Evolutionary conservation across 306 rosid species (phyloP).

Genomic region (Betula pendula): DNA sequence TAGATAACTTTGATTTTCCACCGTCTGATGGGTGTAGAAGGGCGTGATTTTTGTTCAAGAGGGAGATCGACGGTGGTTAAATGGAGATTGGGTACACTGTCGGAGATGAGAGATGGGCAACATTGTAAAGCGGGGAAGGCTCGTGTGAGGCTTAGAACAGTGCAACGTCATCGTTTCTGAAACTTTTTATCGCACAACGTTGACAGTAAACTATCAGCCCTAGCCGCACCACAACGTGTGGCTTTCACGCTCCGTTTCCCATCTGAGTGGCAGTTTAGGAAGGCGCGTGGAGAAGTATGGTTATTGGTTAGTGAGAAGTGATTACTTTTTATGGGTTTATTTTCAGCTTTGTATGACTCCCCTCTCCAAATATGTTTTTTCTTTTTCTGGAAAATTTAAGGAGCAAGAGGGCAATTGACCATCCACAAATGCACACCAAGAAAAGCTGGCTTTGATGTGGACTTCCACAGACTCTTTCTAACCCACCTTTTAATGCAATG

Average conservation of each 20-base stretch:
- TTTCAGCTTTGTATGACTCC: neutral
- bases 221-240: neutral
- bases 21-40: neutral
- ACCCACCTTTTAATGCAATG: neutral
- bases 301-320: neutral
- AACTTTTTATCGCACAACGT: neutral
- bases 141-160: slow-evolving; percentile 27
- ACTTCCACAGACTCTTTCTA: neutral
- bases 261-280: no score
- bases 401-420: neutral
- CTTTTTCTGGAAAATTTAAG: slow-evolving; percentile 38
- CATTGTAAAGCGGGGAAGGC: neutral
- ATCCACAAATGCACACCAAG: neutral
- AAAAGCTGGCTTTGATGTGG: slow-evolving; percentile 1
- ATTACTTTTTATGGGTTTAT: neutral
- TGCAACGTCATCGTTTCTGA: slow-evolving; percentile 30
- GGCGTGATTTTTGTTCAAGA: no score
- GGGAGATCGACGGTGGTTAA: neutral
- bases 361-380: neutral
- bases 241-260: neutral
- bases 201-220: neutral
- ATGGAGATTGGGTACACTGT: no score
- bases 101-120: no score
- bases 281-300: no score
- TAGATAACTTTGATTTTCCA: neutral